phyloP scores from a whole-genome alignment of 495 filamentous ascomycete species.

The Lineolata rhizophorae region DNA sequence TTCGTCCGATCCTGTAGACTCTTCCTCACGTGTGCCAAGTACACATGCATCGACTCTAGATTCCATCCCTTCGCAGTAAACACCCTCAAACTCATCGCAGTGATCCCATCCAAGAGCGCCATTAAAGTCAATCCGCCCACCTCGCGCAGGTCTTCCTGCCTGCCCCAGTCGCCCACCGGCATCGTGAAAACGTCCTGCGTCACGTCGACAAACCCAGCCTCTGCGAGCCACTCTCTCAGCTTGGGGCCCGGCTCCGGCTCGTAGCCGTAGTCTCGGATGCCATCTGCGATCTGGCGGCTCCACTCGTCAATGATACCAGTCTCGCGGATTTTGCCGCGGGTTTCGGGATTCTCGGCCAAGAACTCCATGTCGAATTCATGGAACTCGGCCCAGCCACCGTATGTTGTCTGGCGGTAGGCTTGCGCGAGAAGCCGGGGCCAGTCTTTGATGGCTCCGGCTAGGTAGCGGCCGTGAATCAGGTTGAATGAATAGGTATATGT shows the following conservation, averaged over 20 bases:
- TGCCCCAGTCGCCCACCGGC: conserved; percentile 46
- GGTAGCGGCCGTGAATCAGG: neutral
- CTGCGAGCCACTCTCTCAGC: neutral
- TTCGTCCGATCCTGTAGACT: too few relatives aligned
- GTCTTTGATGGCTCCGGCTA: conserved; percentile 1
- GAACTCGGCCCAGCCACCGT: conserved; percentile 1
- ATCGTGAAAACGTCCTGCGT: neutral
- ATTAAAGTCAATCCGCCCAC: conserved; percentile 38
- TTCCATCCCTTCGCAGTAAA: too few relatives aligned
- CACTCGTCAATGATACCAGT: too few relatives aligned
- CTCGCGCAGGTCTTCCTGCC: conserved; percentile 36
- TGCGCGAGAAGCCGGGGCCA: conserved; percentile 1
- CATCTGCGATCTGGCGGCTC: neutral
- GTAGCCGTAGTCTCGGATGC: neutral
- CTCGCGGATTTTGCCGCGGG: too few relatives aligned
- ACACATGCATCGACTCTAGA: too few relatives aligned
- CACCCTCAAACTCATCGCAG: neutral
- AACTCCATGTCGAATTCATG: conserved; percentile 2
- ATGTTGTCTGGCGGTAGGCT: neutral
- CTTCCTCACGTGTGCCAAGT: too few relatives aligned
- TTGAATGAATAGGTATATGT: neutral
- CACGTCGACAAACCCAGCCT: neutral
- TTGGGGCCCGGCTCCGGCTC: neutral
- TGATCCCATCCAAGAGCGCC: conserved; percentile 31
- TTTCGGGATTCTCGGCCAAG: too few relatives aligned